phyloP scores from a whole-genome alignment of 1,284 basidiomycete genomes.

The Cutaneotrichosporon dermatis region DNA sequence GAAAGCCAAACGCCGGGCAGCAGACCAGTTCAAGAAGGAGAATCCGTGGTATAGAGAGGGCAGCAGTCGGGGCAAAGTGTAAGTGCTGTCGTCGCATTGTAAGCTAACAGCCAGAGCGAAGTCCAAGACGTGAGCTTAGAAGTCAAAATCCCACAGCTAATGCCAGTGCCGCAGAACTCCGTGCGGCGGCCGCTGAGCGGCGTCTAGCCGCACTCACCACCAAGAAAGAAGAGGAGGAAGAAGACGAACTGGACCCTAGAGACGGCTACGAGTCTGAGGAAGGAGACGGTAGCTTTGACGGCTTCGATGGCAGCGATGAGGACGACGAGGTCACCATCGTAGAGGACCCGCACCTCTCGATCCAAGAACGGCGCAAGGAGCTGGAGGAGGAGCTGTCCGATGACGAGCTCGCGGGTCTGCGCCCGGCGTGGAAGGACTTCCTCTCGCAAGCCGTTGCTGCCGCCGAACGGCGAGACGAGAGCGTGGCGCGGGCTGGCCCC shows the following conservation, averaged over 20 bases:
- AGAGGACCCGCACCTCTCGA: slow-evolving; percentile 31
- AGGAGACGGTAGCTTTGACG: not conserved
- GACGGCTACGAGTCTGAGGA: not conserved
- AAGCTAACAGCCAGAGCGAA: slow-evolving; percentile 29
- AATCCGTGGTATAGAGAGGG: slow-evolving; percentile 44
- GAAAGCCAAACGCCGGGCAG: slow-evolving; percentile 30
- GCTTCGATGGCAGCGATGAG: not conserved
- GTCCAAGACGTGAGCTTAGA: slow-evolving; percentile 30
- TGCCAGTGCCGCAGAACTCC: slow-evolving; percentile 34
- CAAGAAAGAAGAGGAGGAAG: not conserved
- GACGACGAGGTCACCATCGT: slow-evolving; percentile 9
- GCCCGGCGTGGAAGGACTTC: slow-evolving; percentile 36
- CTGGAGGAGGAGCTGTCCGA: slow-evolving; percentile 42
- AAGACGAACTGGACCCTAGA: not conserved
- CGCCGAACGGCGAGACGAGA: not conserved
- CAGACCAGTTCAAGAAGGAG: slow-evolving; percentile 28
- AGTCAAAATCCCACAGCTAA: slow-evolving; percentile 3
- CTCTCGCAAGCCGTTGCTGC: not conserved
- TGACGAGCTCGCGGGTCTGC: slow-evolving; percentile 28
- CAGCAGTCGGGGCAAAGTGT: slow-evolving; percentile 39
- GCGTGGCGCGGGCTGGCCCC: not conserved
- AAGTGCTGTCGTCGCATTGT: not conserved
- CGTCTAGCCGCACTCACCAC: slow-evolving; percentile 17
- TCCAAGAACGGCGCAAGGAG: slow-evolving; percentile 29
- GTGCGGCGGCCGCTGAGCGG: slow-evolving; percentile 40